Percentiles rank a stretch among this genome's conserved stretches.
phyloP scores from a whole-genome alignment of 2,329 filamentous ascomycete species.

The Phyllosticta ampelicida region DNA sequence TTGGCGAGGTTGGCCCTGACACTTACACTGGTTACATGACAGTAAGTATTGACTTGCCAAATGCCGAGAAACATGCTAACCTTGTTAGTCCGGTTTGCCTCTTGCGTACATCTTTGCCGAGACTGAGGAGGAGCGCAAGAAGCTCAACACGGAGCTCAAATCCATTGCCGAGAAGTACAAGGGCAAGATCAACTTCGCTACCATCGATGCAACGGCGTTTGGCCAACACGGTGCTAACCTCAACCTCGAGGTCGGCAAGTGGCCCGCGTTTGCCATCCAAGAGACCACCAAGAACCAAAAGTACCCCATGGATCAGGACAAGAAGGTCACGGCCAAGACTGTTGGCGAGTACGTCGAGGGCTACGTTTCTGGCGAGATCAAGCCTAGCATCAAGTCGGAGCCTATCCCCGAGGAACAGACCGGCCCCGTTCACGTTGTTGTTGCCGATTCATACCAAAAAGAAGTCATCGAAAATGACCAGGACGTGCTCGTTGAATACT shows the following conservation, averaged over 20 bases:
- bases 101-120: constrained; percentile 97
- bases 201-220: constrained; percentile 88
- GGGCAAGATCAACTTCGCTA: constrained; percentile 93
- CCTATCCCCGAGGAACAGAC: constrained; percentile 90
- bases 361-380: constrained; percentile 75
- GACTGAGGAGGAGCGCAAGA: constrained; percentile 75
- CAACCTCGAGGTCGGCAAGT: constrained; percentile 90
- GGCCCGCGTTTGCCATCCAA: constrained; percentile 97
- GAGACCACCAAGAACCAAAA: constrained; percentile 92
- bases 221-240: constrained; percentile 93
- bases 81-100: constrained; percentile 60
- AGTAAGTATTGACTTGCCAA: constrained; percentile 31
- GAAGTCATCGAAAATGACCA: constrained; percentile 87
- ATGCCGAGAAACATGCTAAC: constrained; percentile 8
- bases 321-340: constrained; percentile 61
- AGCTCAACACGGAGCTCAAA: constrained; percentile 68
- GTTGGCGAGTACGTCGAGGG: constrained; percentile 78
- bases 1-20: constrained; percentile 93
- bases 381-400: constrained; percentile 98
- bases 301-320: constrained; percentile 82
- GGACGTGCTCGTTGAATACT: constrained; percentile 97
- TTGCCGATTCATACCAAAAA: constrained; percentile 88
- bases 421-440: constrained; percentile 74
- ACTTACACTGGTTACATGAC: constrained; percentile 95
- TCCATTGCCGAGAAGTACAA: constrained; percentile 83